Base-by-base conservation (phyloP, 2,329 filamentous ascomycete species). In the Colletotrichum chlorophyti region DNA sequence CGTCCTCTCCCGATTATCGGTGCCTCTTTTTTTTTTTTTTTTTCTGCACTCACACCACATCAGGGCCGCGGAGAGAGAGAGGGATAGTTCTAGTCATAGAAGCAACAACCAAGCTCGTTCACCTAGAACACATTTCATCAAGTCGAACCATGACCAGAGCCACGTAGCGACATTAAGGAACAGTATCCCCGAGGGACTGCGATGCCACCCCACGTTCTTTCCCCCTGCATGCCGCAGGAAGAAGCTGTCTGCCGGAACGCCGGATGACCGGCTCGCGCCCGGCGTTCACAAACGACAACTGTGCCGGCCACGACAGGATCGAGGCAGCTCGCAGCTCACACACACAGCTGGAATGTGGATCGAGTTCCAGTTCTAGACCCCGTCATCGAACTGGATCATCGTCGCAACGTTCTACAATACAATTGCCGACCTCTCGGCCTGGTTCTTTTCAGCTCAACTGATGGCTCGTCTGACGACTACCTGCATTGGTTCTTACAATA, bases 191-290 rank as follows among this genome's bases (percentile, higher is more conserved):
- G 26, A 37, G 19, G 17, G 12, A 21, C 41, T 38, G 48, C 43
- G 19, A 38, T 55, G 48, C 24, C 27, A 43, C 47, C 43, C 37
- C 31, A 38, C 37, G 38, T 14, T 26, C n/a, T 45, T 37, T 26
- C 17, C 51, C 43, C 51, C 55, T 59, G 55, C 49, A 49, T 37
- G 23, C 26, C 11, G 55, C 55, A 59, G 50, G 37, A 6, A 37
- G 12, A n/a, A n/a, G n/a, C n/a, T n/a, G n/a, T n/a, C n/a, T n/a
- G 23, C 34, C 35, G 42, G 32, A 35, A 50, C 48, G 43, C 51
- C 55, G 55, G 43, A 53, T 46, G 48, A n/a, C 48, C 53, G 47
- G 53, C 43, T 55, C 19, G 38, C 19, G 38, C 43, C 26, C 17
- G 37, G 29, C 42, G 50, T 34, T 31, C 15, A 59, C 51, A 27